Base-by-base conservation (phyloP, 2,329 filamentous ascomycete genomes). In the Aureobasidium mangrovei region DNA sequence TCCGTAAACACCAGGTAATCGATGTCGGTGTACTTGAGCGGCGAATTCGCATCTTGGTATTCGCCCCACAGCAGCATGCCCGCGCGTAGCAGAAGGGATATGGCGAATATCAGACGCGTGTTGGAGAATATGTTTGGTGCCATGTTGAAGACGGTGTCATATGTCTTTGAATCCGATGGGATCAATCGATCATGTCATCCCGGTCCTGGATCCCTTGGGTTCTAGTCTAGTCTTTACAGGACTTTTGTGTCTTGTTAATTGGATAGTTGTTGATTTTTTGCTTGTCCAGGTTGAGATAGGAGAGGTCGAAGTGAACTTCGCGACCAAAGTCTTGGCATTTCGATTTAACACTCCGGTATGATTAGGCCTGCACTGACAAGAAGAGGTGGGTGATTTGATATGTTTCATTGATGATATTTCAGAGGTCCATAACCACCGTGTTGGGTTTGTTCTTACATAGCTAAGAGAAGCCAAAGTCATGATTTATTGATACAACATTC, bases 1-100 rank as follows among this genome's bases (percentile, higher is more conserved):
- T 97, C 91, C 46, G 93, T 97, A 76, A 98, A 98, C 69, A 98
- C 93, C 60, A 90, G 83, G 72, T 98, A 98, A 77, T 98, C 93
- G 64, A 98, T 96, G 72, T 98, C 93, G 49, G 93, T 98, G 75
- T 97, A 98, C 73, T 97, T 97, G 66, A 98, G 74, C 10, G 91
- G 84, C 6, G 90, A 94, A 72, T 91, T 79, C 57, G 88, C 85
- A 72, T 98, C 93, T 74, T 98, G 93, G 77, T 88, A 91, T 57
- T 89, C 80, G 56, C 93, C 91, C 69, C 97, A 97, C 64, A 94
- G 67, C 47, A 97, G 80, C 59, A 98, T 83, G 32, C 74, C 68
- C 4, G 81, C 67, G 57, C 93, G 88, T 27, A 98, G 79, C 45
- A 83, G 63, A 53, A 83, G 73, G 8, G 75, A 70, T 28, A 69